phyloP scores from a whole-genome alignment of 495 filamentous ascomycete species.

The Aspergillus baeticus region DNA sequence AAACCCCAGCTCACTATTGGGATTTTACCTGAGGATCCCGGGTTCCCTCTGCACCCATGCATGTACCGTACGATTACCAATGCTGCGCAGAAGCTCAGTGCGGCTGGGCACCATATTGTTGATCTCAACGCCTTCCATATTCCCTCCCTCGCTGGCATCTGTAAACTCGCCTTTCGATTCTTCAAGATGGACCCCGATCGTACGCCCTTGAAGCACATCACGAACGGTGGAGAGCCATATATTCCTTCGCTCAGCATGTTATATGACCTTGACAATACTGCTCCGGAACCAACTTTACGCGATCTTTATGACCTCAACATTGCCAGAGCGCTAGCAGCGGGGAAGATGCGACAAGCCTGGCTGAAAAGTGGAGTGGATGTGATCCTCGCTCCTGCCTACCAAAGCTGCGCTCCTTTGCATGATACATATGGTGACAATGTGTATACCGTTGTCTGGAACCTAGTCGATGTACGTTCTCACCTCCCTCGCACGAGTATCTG shows the following conservation, averaged over 20 bases:
- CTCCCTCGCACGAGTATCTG: background rate
- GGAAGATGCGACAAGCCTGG: conserved; percentile 25
- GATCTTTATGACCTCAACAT: conserved; percentile 24
- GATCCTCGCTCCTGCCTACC: conserved; percentile 43
- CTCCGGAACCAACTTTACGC: conserved; percentile 26
- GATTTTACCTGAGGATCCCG: conserved; percentile 49
- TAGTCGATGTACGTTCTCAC: conserved; percentile 46
- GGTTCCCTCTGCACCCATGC: conserved; percentile 53
- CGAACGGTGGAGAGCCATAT: conserved; percentile 25
- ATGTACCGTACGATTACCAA: conserved; percentile 45
- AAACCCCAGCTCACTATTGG: conserved; percentile 43
- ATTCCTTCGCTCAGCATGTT: conserved; percentile 21
- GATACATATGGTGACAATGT: conserved; percentile 46
- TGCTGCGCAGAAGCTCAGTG: conserved; percentile 36
- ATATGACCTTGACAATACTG: conserved; percentile 8
- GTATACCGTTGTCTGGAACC: conserved; percentile 51
- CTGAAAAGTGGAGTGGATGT: conserved; percentile 40
- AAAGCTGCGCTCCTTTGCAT: conserved; percentile 45
- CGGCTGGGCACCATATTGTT: conserved; percentile 45
- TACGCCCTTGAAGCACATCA: conserved; percentile 12
- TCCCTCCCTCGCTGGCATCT: conserved; percentile 19
- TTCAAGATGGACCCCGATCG: conserved; percentile 30
- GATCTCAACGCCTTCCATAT: conserved; percentile 20
- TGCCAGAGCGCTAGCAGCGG: conserved; percentile 11
- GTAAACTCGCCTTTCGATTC: conserved; percentile 24